Evolutionary conservation across 2,329 filamentous ascomycete species (phyloP), one percentile per base, ranked within the genome.

Genomic region (Cladosporium sp.): DNA sequence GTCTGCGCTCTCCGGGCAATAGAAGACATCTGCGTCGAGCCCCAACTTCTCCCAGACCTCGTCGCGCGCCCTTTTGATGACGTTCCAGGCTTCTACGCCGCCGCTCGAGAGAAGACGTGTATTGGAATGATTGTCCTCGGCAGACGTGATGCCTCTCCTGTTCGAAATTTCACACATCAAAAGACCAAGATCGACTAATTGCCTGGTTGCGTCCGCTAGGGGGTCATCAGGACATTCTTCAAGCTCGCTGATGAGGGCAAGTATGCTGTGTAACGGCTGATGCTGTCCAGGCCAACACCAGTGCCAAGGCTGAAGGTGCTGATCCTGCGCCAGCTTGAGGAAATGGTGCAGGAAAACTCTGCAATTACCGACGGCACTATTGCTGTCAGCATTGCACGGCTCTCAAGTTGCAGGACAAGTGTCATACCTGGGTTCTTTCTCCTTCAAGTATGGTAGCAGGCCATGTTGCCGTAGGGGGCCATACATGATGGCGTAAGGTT

Each of bases 231-330:
- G 62, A 37, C 58, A 48, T 17, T 65, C 62, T 58, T 64, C 62
- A 6, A 66, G 51, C 47, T 64, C 62, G 19, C 60, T 61, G 9
- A 66, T 64, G n/a, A 66, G 44, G 22, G 62, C 61, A 60, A 64
- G 65, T 34, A 66, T 64, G 52, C 62, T 63, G 53, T 66, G 64
- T 19, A 66, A 25, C 15, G 64, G 64, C 37, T 66, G 64, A 56
- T 66, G 64, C 50, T 64, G 63, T 12, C 63, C 62, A 15, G 60
- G 61, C 62, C 60, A 64, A 40, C 59, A 61, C 62, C 62, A 64
- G 59, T 64, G 62, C 62, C 62, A 64, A 12, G 62, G 62, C 45
- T 64, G 62, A 10, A 64, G 63, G 25, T 64, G 61, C n/a, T 59
- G 56, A 17, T 60, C 54, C 42, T 65, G 58, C 22, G 63, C 58